Conservation (phyloP, 176 grass and related monocot genomes). For the Puccinellia tenuiflora region DNA sequence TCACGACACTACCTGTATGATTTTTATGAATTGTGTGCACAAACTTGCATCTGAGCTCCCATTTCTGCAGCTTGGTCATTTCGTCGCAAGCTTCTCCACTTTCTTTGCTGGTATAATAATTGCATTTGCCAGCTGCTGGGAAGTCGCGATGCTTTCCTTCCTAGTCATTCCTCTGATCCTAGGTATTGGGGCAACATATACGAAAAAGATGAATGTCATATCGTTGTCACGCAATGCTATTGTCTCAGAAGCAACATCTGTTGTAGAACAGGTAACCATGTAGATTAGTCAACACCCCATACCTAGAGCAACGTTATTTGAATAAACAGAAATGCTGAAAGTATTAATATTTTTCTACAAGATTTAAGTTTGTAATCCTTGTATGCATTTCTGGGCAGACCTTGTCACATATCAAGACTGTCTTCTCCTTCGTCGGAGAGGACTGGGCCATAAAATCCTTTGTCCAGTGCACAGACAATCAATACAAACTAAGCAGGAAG, state of each 20-base stretch:
- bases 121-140: slow-evolving; percentile 41
- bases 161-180: slow-evolving; percentile 44
- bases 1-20: background rate
- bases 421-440: slow-evolving; percentile 51
- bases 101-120: slow-evolving; percentile 39
- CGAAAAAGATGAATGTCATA: slow-evolving; percentile 25
- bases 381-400: slow-evolving; percentile 28
- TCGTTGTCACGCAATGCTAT: slow-evolving; percentile 18
- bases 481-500: slow-evolving; percentile 40
- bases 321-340: background rate
- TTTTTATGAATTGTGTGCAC: background rate
- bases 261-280: slow-evolving; percentile 43
- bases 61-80: slow-evolving; percentile 45
- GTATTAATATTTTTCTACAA: background rate
- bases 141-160: slow-evolving; percentile 39
- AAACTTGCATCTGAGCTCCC: slow-evolving; percentile 15
- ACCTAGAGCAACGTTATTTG: background rate
- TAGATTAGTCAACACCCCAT: background rate
- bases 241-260: slow-evolving; percentile 40
- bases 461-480: slow-evolving; percentile 23
- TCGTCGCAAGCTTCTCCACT: slow-evolving; percentile 38
- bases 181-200: slow-evolving; percentile 34
- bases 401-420: slow-evolving; percentile 38
- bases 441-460: slow-evolving; percentile 29
- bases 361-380: background rate